Conservation (phyloP, 495 filamentous ascomycete genomes). For the Trichoderma gamsii region DNA sequence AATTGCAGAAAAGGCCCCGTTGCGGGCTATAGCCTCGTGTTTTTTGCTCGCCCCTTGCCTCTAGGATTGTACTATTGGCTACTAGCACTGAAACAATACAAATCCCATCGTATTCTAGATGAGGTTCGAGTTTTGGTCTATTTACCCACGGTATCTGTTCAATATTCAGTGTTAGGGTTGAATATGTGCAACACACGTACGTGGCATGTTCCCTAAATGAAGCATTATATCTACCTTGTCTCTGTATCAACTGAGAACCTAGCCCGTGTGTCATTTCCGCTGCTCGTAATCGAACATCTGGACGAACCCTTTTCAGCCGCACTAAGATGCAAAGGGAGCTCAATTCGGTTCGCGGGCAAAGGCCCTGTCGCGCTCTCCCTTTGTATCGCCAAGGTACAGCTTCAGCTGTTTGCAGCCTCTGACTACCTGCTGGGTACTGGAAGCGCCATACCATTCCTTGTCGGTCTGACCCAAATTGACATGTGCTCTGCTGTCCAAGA, state of each 20-base stretch:
- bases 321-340: not conserved
- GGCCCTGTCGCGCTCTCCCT: too few relatives aligned
- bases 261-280: not conserved
- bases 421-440: not conserved
- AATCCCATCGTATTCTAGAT: too few relatives aligned
- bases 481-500: not conserved
- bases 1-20: not conserved
- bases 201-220: too few relatives aligned
- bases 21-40: not conserved
- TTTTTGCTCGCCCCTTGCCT: not conserved
- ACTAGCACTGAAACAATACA: not conserved
- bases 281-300: not conserved
- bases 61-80: not conserved
- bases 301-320: not conserved
- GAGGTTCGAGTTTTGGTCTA: too few relatives aligned
- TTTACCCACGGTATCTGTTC: too few relatives aligned
- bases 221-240: not conserved
- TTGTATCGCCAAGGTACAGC: too few relatives aligned
- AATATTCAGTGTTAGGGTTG: too few relatives aligned
- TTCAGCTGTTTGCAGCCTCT: too few relatives aligned
- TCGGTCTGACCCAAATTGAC: not conserved
- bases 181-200: too few relatives aligned
- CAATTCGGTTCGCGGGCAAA: not conserved
- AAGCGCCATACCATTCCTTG: not conserved
- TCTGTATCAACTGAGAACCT: too few relatives aligned